Conservation (phyloP, 768 basidiomycete genomes). For the Filobasidium floriforme region DNA sequence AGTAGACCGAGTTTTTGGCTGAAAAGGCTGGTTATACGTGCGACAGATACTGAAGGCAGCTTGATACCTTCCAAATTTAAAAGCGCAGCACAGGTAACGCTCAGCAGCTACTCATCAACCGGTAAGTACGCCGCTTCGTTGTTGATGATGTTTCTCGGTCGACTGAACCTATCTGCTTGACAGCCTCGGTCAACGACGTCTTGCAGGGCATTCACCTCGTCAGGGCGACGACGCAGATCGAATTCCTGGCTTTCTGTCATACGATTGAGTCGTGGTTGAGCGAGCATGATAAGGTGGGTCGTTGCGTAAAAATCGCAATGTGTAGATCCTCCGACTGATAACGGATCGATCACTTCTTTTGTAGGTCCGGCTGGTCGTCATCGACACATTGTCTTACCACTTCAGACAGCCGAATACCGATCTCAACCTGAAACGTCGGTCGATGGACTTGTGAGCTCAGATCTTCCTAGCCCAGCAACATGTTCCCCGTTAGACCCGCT, state of each 20-base stretch:
- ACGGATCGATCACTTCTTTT: neutral
- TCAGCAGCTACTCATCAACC: constrained; percentile 8
- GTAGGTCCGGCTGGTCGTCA: constrained; percentile 37
- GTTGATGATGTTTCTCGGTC: neutral
- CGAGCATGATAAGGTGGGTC: constrained; percentile 31
- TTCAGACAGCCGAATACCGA: constrained; percentile 39
- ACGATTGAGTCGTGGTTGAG: constrained; percentile 39
- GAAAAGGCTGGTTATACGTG: neutral
- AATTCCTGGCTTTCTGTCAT: constrained; percentile 41
- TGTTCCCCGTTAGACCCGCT: too few species aligned
- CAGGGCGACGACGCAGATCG: constrained; percentile 35
- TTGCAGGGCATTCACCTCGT: constrained; percentile 36
- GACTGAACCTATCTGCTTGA: neutral
- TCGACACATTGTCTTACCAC: constrained; percentile 42
- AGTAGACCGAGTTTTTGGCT: neutral
- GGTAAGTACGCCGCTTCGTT: constrained; percentile 7
- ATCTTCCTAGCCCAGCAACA: neutral
- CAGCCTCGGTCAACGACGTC: constrained; percentile 25
- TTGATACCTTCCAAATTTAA: constrained; percentile 30
- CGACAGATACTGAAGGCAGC: constrained; percentile 40
- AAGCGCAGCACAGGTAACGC: constrained; percentile 24
- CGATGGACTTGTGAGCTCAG: constrained; percentile 36
- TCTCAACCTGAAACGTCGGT: constrained; percentile 22
- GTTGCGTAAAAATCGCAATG: constrained; percentile 14
- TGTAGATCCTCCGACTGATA: constrained; percentile 10